Base-by-base conservation (phyloP, 108 stramenopile species). In the Cylindrotheca fusiformis region DNA sequence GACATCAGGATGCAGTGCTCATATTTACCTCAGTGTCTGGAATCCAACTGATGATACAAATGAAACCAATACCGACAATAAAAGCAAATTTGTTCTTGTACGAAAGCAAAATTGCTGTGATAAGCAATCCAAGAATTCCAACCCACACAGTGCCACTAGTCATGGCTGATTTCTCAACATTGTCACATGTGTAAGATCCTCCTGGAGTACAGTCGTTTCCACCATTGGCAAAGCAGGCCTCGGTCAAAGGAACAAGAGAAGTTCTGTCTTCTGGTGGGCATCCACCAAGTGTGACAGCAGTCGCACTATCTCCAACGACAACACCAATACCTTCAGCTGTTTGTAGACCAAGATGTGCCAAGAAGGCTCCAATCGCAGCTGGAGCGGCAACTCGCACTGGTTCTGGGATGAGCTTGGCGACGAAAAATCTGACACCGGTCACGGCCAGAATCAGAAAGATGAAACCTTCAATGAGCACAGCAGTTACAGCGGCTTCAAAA, bases 141-240 rank as follows among this genome's bases (percentile, higher is more conserved):
- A 86, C 23, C 85, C 85, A 86, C 22, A 78, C 71, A 22, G 75
- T 81, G 22, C 65, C 68, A 29, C 63, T 62, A 0, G 63, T 69
- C 85, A 86, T 81, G 46, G 48, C 60, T 6, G 36, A 41, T 44
- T 79, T 79, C 26, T 81, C 85, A 1, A 67, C 27, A 14, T 69
- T 74, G 60, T 86, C 85, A 55, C 85, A 86, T 17, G 85, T 86
- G 68, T 86, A 86, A 31, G 76, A 55, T 46, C 83, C 85, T 25
- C 74, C 71, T 28, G 58, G 45, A 33, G 79, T 60, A 55, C 82
- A 83, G n/a, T 48, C 48, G 48, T 28, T 52, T 10, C n/a, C n/a
- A 21, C 53, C 32, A 41, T 67, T 30, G 28, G 52, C 67, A n/a
- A 29, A 27, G 36, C 85, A 86, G 14, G 58, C 73, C 33, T 81